Conservation (phyloP, 257 asterid species). For the Solanum arcanum region DNA sequence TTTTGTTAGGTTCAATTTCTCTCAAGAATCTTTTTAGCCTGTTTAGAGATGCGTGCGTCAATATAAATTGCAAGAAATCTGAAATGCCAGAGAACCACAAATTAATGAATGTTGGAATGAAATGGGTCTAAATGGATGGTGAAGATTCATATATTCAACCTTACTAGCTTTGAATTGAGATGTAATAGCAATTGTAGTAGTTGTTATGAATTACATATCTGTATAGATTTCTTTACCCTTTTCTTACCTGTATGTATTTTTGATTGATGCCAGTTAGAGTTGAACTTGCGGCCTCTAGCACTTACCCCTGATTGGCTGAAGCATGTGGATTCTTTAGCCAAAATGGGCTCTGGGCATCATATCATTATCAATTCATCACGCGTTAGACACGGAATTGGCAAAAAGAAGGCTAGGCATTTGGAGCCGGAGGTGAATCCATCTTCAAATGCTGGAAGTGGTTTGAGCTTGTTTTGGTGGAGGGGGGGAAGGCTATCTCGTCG, state of each 20-base stretch:
- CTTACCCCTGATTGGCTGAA: constrained; percentile 80
- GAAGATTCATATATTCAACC: not conserved
- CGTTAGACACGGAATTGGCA: constrained; percentile 45
- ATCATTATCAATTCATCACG: constrained; percentile 43
- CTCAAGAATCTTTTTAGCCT: not conserved
- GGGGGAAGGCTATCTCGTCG: constrained; percentile 82
- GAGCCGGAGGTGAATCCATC: constrained; percentile 34
- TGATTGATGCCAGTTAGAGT: constrained; percentile 64
- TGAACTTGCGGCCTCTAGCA: constrained; percentile 65
- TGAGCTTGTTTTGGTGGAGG: constrained; percentile 91
- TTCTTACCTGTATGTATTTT: not conserved
- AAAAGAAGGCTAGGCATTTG: constrained; percentile 42
- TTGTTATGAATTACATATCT: not conserved
- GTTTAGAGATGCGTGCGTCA: not conserved
- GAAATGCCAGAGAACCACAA: not conserved
- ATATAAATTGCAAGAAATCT: not conserved
- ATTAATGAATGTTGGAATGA: not conserved
- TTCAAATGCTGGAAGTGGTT: constrained; percentile 53
- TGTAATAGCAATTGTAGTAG: not conserved
- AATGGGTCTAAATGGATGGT: not conserved
- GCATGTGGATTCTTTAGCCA: constrained; percentile 65
- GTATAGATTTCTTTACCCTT: not conserved
- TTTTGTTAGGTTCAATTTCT: not conserved
- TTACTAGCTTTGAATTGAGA: not conserved
- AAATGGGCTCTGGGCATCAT: constrained; percentile 74